Conservation (phyloP, 768 basidiomycete genomes). For the Rhodocollybia butyracea region DNA sequence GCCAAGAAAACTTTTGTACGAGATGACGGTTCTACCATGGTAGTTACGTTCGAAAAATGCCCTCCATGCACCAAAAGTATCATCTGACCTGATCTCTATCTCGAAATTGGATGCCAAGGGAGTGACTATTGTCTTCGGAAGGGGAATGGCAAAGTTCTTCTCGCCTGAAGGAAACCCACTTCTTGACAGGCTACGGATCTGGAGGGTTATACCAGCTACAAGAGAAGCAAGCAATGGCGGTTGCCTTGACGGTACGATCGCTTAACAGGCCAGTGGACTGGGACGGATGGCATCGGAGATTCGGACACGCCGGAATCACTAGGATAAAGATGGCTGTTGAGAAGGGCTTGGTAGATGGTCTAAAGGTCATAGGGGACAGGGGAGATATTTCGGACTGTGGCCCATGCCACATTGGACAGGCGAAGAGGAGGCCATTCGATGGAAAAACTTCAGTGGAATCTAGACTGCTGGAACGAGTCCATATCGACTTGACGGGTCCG, state of each 20-base stretch:
- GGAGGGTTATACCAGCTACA: not conserved
- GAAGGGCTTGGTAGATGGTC: not conserved
- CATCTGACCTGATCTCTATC: constrained; percentile 23
- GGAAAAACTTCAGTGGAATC: not conserved
- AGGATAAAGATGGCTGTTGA: not conserved
- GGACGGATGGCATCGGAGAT: constrained; percentile 23
- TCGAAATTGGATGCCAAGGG: constrained; percentile 14
- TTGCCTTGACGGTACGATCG: constrained; percentile 11
- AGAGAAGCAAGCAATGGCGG: not conserved
- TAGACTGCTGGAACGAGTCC: not conserved
- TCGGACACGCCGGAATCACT: constrained; percentile 11
- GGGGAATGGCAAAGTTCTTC: constrained; percentile 1
- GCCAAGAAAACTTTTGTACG: constrained; percentile 12
- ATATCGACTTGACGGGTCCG: constrained; percentile 1
- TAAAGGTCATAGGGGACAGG: not conserved
- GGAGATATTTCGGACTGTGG: not conserved
- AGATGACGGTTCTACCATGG: constrained; percentile 10
- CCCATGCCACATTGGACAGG: not conserved
- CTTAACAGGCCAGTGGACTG: constrained; percentile 15
- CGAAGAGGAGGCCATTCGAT: not conserved
- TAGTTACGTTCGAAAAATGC: constrained; percentile 18
- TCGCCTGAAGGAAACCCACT: not conserved
- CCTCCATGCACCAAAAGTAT: constrained; percentile 22
- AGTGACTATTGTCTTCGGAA: constrained; percentile 12
- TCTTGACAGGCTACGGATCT: not conserved